Percentiles rank a stretch among this genome's conserved stretches.
phyloP scores from a whole-genome alignment of 306 rosid species.

The Rosa persica region DNA sequence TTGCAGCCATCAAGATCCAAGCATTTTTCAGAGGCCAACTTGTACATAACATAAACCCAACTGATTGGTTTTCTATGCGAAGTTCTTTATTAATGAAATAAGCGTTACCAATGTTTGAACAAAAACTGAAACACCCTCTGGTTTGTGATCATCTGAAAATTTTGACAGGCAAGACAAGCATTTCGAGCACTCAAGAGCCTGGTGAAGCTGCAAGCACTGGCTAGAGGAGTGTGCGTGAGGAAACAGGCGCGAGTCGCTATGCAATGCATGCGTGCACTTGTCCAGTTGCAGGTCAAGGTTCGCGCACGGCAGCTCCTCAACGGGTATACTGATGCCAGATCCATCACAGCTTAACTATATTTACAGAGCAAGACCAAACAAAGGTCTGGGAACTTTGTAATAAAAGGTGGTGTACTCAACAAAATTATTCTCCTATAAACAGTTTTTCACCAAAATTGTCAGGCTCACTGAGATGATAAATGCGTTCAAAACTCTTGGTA shows the following conservation, averaged over 20 bases:
- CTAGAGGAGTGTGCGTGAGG: constrained; percentile 62
- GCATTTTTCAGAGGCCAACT: constrained; percentile 85
- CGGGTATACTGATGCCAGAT: neutral
- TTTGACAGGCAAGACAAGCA: constrained; percentile 73
- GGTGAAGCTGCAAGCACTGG: constrained; percentile 88
- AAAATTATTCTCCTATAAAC: neutral
- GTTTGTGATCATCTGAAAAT: neutral
- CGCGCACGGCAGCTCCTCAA: constrained; percentile 66
- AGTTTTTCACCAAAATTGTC: neutral
- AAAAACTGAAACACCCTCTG: neutral
- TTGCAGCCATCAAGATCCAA: constrained; percentile 72
- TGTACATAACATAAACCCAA: constrained; percentile 37
- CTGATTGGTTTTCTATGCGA: neutral
- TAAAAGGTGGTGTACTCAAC: neutral
- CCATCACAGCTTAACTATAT: neutral
- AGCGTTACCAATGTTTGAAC: neutral
- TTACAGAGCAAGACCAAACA: neutral
- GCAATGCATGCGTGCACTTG: constrained; percentile 74
- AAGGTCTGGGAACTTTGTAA: neutral
- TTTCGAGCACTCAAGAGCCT: constrained; percentile 62
- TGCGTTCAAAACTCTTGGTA: neutral
- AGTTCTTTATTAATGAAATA: neutral
- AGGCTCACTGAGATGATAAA: neutral
- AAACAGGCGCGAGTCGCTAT: constrained; percentile 69
- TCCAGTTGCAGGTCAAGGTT: constrained; percentile 67